Evolutionary conservation across 2,329 filamentous ascomycete genomes (phyloP), one percentile per base, ranked within the genome.

Genomic region (Fusarium sp.): DNA sequence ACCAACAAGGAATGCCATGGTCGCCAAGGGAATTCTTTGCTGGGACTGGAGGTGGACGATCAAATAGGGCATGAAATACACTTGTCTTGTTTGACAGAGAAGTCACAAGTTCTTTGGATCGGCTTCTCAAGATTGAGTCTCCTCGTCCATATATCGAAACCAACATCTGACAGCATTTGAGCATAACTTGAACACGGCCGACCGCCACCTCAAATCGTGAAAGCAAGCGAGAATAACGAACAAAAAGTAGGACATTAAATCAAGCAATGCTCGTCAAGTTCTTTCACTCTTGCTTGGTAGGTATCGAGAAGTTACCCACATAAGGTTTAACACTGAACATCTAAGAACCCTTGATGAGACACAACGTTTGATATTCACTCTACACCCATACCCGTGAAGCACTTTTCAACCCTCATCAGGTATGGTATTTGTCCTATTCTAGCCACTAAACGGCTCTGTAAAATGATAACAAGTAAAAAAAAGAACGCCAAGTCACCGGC

Each of bases 281-380:
- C 8, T 22, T 17, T 42, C 19, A 28, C 3, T 11, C 21, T 33
- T 15, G 7, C 21, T 33, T 15, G 7, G 14, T 8, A 15, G 5
- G 15, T 21, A 11, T 10, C 13, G 6, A 39, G 9, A 22, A 19
- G 14, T 7, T 19, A 21, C 17, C 6, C 22, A 19, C 38, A 22
- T 10, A 14, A 36, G 28, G 11, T 31, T 21, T 13, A 34, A n/a
- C 7, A 17, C 2, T 31, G 7, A 14, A 19, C 36, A 21, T 28
- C 11, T 17, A 10, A 45, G 7, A 45, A 34, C 24, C 33, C 40
- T 46, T 10, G 14, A 26, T 33, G 19, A 34, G 43, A 40, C 11
- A n/a, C 19, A 56, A 56, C 24, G 43, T 73, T 74, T 74, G 72
- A 74, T 74, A 73, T 73, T 74, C 51, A 64, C 59, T 54, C 55